A percentile compares a stretch with the other conserved stretches of the same genome.
phyloP scores from a whole-genome alignment of 2,329 filamentous ascomycete genomes.

The Metarhizium rileyi region DNA sequence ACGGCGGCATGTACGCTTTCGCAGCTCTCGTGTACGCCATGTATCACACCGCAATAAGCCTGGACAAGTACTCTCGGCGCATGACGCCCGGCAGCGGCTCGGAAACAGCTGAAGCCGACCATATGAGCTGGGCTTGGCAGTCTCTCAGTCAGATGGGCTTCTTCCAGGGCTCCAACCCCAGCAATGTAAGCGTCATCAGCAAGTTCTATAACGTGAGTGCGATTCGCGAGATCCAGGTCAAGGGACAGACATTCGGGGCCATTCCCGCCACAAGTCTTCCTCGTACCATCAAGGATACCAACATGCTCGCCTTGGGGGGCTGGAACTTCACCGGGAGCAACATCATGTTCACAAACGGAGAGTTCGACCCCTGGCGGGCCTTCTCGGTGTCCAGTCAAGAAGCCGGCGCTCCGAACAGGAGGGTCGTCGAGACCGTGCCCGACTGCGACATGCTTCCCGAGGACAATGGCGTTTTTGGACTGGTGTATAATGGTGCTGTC shows the following conservation, averaged over 20 bases:
- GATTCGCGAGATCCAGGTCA: background rate
- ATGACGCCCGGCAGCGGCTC: conserved; percentile 10
- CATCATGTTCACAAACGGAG: conserved; percentile 20
- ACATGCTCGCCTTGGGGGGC: conserved; percentile 24
- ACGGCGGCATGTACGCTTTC: conserved; percentile 7
- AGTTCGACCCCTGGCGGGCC: conserved; percentile 20
- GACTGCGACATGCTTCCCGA: conserved; percentile 5
- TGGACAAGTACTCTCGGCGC: background rate
- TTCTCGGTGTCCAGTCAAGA: conserved; percentile 10
- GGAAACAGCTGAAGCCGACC: conserved; percentile 16
- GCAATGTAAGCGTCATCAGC: conserved; percentile 4
- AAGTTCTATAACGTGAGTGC: background rate
- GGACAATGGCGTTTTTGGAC: conserved; percentile 10
- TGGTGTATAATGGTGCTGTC: conserved; percentile 7
- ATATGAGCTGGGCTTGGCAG: conserved; percentile 12
- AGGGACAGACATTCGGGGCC: background rate
- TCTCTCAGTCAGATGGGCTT: conserved; percentile 7
- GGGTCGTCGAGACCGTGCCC: conserved; percentile 4
- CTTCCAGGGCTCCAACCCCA: conserved; percentile 10
- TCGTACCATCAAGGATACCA: conserved; percentile 19
- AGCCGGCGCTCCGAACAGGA: background rate
- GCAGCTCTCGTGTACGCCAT: conserved; percentile 7
- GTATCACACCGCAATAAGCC: background rate
- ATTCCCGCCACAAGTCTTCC: conserved; percentile 6
- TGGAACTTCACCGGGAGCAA: conserved; percentile 17